Percentiles rank a stretch among this genome's conserved stretches.
These are phyloP conservation scores for Eucalyptus pumila DNA, from an alignment of 345 rosid species.

Conservation along the genomic window DNA sequence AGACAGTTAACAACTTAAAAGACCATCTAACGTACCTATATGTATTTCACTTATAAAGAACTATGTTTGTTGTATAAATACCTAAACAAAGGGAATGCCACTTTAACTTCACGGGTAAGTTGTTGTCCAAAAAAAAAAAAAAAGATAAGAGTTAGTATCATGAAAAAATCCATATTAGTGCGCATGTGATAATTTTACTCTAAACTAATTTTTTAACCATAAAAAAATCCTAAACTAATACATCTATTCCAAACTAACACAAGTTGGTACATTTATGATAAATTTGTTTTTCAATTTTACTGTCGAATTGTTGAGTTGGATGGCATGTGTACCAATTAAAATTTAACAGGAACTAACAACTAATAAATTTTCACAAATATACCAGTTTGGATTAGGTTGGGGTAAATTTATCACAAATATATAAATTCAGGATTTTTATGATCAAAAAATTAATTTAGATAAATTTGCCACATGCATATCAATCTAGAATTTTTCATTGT, in stretches of 20 bases:
- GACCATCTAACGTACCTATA: background rate
- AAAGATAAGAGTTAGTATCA: too few species aligned
- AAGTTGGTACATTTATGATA: fast-evolving
- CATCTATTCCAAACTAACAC: too few species aligned
- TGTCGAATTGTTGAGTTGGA: fast-evolving
- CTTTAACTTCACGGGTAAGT: too few species aligned
- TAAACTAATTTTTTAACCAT: too few species aligned
- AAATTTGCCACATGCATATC: fast-evolving
- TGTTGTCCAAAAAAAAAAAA: too few species aligned
- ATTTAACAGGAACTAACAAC: fast-evolving
- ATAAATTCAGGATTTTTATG: fast-evolving
- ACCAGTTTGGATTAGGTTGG: too few species aligned
- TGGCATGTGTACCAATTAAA: too few species aligned
- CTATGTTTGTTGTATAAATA: background rate
- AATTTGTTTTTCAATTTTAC: too few species aligned
- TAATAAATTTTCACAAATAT: too few species aligned
- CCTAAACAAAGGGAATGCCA: background rate
- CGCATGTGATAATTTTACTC: fast-evolving
- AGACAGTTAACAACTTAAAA: background rate
- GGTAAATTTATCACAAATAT: too few species aligned
- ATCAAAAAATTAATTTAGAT: too few species aligned
- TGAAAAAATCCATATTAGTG: fast-evolving
- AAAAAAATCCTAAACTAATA: too few species aligned
- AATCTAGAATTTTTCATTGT: fast-evolving
- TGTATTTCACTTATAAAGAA: background rate